Evolutionary conservation across 768 basidiomycete species (phyloP), one percentile per base, ranked within the genome.

Genomic region (Kwoniella sp.): DNA sequence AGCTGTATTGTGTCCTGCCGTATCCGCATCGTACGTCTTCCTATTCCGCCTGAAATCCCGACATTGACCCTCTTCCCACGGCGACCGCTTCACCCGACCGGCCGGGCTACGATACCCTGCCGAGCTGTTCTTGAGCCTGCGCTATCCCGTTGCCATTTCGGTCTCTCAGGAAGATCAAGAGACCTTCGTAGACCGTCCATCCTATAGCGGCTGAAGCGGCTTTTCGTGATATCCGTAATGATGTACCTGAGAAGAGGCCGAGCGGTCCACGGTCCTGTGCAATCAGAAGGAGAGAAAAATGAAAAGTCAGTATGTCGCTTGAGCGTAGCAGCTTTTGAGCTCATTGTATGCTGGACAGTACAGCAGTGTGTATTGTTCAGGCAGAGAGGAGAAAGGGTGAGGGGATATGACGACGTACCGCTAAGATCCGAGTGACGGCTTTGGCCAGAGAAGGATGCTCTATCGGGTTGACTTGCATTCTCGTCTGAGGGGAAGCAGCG

Each of bases 191-290:
- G 0, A 93, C 89, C 1, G 87, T 90, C 93, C 93, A 96, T 2
- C 88, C 92, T 65, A 96, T 90, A 0, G 88, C 88, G n/a, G 91
- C 92, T 71, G 90, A 91, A 15, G 91, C 81, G 5, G 94, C 87
- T 79, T 97, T 97, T 41, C 92, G 86, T 2, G 88, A 88, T 73
- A 94, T 84, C 12, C 93, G 87, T 30, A 97, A 83, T 2, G 89
- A 88, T 20, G 87, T 85, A 1, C 93, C 93, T 63, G 93, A 92
- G 72, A 95, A 91, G 80, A 92, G 93, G 0, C 93, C 93, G 7
- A 72, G 38, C 1, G 88, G 28, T 0, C 93, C 92, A 17, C 92
- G 88, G 85, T 91, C 89, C 91, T 94, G 68, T 37, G 13, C 1
- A 23, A 22, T 12, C 37, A 70, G 25, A 56, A 31, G 20, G 28